Percentiles rank a stretch among this genome's conserved stretches.
phyloP scores from a whole-genome alignment of 805 yeast species.

The Vanderwaltozyma polyspora region DNA sequence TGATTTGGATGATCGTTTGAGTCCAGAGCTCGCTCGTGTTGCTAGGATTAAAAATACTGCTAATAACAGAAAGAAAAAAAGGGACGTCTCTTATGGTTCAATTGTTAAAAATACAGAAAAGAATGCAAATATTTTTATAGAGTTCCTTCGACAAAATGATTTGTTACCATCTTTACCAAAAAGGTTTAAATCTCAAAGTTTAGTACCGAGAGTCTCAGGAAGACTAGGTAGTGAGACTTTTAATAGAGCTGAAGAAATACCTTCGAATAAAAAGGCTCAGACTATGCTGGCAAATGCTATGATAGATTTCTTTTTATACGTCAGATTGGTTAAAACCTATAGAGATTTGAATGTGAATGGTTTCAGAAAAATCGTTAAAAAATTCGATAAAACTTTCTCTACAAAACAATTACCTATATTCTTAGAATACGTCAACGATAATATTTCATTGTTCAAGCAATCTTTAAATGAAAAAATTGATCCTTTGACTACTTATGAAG shows the following conservation, averaged over 20 bases:
- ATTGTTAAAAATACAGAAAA: background rate
- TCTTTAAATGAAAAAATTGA: conserved; percentile 18
- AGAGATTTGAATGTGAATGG: conserved; percentile 76
- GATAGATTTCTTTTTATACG: conserved; percentile 21
- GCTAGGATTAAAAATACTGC: too few relatives aligned
- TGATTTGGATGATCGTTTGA: background rate
- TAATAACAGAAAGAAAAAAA: background rate
- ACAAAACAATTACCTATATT: conserved; percentile 19
- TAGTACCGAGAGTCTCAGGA: background rate
- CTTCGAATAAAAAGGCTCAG: conserved; percentile 4
- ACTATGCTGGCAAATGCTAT: conserved; percentile 20
- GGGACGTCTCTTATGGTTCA: conserved; percentile 2
- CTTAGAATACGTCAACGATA: conserved; percentile 18
- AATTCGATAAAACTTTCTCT: conserved; percentile 57
- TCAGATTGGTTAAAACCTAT: conserved; percentile 33
- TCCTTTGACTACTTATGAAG: conserved; percentile 24
- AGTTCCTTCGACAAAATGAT: conserved; percentile 1
- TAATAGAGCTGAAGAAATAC: background rate
- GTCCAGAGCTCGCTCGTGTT: too few relatives aligned
- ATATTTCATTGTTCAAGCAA: conserved; percentile 21
- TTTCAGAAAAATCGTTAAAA: conserved; percentile 77
- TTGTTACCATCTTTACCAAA: conserved; percentile 2
- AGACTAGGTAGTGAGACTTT: conserved; percentile 2
- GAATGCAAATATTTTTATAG: background rate
- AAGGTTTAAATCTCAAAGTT: background rate